These are phyloP conservation scores for Exophiala sp. DNA, from an alignment of 2,329 filamentous ascomycete genomes.

Conservation along the genomic window DNA sequence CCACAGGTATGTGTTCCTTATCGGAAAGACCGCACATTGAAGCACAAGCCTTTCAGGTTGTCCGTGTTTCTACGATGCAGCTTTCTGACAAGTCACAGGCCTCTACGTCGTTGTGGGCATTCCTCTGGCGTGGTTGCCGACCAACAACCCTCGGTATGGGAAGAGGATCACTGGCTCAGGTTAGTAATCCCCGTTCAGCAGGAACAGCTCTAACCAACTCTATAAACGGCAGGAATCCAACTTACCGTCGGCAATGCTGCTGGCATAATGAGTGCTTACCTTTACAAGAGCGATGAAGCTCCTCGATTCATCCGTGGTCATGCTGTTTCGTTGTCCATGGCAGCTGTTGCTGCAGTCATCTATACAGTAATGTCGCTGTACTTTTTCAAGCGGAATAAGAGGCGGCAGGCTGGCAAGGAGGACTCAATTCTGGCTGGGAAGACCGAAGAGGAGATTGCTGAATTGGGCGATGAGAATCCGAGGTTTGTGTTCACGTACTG, in stretches of 20 bases:
- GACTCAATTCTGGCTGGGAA: conserved; percentile 39
- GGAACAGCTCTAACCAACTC: not conserved
- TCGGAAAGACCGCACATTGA: too few relatives aligned
- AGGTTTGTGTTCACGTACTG: conserved; percentile 37
- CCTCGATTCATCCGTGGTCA: conserved; percentile 62
- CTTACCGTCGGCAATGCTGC: conserved; percentile 67
- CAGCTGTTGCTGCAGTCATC: conserved; percentile 52
- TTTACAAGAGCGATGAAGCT: conserved; percentile 44
- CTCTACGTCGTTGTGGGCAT: conserved; percentile 61
- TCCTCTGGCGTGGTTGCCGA: conserved; percentile 52
- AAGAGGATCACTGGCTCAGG: conserved; percentile 71
- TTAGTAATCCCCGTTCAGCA: not conserved
- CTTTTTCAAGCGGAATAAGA: conserved; percentile 49
- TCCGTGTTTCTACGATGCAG: too few relatives aligned
- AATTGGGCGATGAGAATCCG: conserved; percentile 43
- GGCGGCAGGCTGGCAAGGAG: conserved; percentile 34
- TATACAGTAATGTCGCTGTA: conserved; percentile 56
- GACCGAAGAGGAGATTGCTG: conserved; percentile 41
- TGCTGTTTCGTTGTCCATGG: conserved; percentile 58
- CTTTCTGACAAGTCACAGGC: conserved; percentile 30
- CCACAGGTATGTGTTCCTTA: conserved; percentile 44
- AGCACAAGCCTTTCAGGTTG: too few relatives aligned
- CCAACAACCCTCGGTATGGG: conserved; percentile 66
- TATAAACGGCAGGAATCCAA: conserved; percentile 47
- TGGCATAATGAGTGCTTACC: conserved; percentile 49